phyloP scores from a whole-genome alignment of 208 protist genomes.

The Wallacemonas rigidus region DNA sequence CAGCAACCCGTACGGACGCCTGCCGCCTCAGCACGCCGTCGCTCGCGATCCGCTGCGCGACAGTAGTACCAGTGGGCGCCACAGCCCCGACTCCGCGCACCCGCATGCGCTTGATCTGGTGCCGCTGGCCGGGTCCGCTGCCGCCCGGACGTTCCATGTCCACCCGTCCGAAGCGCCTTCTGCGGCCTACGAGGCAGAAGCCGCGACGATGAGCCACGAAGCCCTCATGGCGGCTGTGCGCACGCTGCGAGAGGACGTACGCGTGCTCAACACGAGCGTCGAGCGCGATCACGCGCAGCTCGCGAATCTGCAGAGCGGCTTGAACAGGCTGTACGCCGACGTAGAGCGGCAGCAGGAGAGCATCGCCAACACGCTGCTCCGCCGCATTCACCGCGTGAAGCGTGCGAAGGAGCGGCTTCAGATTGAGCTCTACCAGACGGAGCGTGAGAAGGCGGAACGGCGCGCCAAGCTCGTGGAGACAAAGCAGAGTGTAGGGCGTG shows the following conservation, averaged over 20 bases:
- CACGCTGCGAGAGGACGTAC: conserved; percentile 41
- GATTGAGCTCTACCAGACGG: conserved; percentile 38
- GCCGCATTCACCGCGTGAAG: conserved; percentile 52
- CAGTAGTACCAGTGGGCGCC: conserved; percentile 22
- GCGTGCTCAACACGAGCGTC: conserved; percentile 51
- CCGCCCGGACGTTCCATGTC: not conserved
- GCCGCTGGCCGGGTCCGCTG: not conserved
- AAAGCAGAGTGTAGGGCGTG: conserved; percentile 41
- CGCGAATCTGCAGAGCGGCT: conserved; percentile 45
- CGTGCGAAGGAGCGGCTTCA: conserved; percentile 46
- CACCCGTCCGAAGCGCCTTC: conserved; percentile 24
- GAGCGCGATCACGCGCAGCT: conserved; percentile 45
- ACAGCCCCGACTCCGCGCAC: conserved; percentile 12
- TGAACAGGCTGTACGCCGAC: conserved; percentile 54
- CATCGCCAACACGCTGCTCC: conserved; percentile 75
- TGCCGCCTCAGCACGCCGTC: too few relatives aligned
- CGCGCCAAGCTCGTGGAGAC: conserved; percentile 50
- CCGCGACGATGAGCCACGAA: conserved; percentile 35
- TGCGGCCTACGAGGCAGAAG: conserved; percentile 51
- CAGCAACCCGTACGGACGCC: too few relatives aligned
- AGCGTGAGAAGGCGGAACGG: conserved; percentile 45
- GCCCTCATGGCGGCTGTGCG: conserved; percentile 51
- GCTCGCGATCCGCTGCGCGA: conserved; percentile 15
- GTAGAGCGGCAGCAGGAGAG: conserved; percentile 71
- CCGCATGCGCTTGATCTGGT: conserved; percentile 13